Evolutionary conservation across 164 flowering plant species (phyloP).

Genomic region (Stephania cephalantha): DNA sequence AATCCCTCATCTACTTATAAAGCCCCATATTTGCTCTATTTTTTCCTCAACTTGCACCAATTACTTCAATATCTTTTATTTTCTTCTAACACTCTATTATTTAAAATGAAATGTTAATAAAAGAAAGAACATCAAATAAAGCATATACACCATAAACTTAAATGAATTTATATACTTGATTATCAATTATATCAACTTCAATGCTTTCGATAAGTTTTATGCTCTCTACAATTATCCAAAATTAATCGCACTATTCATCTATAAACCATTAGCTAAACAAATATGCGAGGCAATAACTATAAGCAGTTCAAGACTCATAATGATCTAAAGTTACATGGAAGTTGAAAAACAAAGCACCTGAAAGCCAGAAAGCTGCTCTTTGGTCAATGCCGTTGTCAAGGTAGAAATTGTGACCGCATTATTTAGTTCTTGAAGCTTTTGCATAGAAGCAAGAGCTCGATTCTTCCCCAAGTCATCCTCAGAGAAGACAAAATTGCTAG

Average conservation of each 20-base stretch:
- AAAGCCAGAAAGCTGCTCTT: conserved; percentile 59
- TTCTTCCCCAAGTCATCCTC: conserved; percentile 76
- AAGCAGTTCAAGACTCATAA: background rate
- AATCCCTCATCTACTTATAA: no score
- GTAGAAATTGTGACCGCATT: conserved; percentile 59
- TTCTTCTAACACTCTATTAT: no score
- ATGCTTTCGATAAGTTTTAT: no score
- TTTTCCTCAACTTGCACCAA: no score
- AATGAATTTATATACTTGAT: no score
- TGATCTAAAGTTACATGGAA: background rate
- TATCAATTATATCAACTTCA: no score
- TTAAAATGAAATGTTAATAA: no score
- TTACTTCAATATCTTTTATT: no score
- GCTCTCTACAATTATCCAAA: background rate
- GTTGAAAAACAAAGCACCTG: conserved; percentile 27
- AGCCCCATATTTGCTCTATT: no score
- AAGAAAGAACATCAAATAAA: no score
- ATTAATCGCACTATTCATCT: background rate
- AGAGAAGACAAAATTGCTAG: conserved; percentile 67
- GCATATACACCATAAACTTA: no score
- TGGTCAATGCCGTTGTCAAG: conserved; percentile 41
- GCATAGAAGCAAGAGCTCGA: conserved; percentile 66
- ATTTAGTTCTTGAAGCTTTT: conserved; percentile 79
- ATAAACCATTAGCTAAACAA: background rate
- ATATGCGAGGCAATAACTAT: background rate